Evolutionary conservation across 805 yeast genomes (phyloP), one percentile per base, ranked within the genome.

Genomic region (Grigorovia transvaalensis): DNA sequence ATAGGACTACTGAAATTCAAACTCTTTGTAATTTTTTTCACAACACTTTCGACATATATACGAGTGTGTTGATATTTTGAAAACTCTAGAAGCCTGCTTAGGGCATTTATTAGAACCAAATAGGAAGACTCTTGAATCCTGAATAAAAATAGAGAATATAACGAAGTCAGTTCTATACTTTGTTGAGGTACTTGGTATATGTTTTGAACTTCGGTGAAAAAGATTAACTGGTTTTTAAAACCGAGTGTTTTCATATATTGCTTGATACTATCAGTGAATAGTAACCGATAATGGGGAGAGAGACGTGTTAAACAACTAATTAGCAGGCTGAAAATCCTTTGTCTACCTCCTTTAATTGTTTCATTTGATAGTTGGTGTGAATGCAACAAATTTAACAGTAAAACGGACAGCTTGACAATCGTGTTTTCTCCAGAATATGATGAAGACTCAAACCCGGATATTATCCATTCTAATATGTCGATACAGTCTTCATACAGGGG

Each of bases 401-500:
- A 60, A 13, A 57, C 57, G 3, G 73, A 59, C 19, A 74, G 64
- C 20, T 63, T 65, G 1, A 58, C 23, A 2, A 60, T 56, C 1
- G 77, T 67, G 1, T 23, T 19, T 20, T 68, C 72, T 0, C 80
- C 74, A 48, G 68, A 58, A 13, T 81, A 63, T 47, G 76, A 62
- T 2, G 63, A 58, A 35, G 72, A 76, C 1, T 68, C 65, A 4
- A 72, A 71, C 47, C 80, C 65, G 17, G 64, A 57, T 2, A 69
- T 44, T 9, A 80, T 54, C 74, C 79, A 82, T 1, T 66, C 61
- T 43, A 72, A 66, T 18, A 82, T 71, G 56, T 81, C 85, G 41
- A 58, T 59, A 45, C 74, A 72, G 48, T 79, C 83, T 2, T 68
- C 68, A 18, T 61, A 55, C 8, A 76, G 58, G 1, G 59, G 60